These are phyloP conservation scores for Exserohilum turcica DNA, from an alignment of 2,329 filamentous ascomycete species.

Conservation along the genomic window DNA sequence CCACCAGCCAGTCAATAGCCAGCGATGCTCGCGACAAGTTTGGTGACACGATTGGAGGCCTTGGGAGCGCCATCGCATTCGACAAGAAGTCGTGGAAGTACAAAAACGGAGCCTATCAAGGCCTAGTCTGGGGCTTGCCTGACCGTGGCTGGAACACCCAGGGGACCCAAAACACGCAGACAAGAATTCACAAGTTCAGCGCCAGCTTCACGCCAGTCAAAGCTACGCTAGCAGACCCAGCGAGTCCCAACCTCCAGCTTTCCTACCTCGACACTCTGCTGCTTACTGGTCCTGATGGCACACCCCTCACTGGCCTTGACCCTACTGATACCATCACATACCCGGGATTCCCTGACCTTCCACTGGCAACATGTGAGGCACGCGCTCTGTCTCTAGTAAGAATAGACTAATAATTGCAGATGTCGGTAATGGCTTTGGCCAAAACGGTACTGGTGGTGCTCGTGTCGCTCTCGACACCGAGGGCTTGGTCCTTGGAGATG, in stretches of 20 bases:
- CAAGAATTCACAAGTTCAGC: constrained; percentile 70
- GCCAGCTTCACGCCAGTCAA: constrained; percentile 62
- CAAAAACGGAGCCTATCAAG: constrained; percentile 58
- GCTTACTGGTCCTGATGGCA: constrained; percentile 66
- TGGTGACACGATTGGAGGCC: constrained; percentile 70
- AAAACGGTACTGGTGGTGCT: constrained; percentile 62
- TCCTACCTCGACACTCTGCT: constrained; percentile 68
- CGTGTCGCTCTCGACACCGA: constrained; percentile 68
- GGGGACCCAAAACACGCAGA: constrained; percentile 69
- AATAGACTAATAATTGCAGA: constrained; percentile 35
- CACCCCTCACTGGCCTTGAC: constrained; percentile 57
- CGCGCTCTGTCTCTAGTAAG: too few species aligned
- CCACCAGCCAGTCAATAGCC: constrained; percentile 49
- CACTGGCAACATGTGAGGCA: constrained; percentile 60
- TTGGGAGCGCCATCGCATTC: constrained; percentile 70
- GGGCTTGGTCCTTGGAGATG: constrained; percentile 64
- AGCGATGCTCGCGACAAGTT: constrained; percentile 67
- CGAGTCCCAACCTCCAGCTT: constrained; percentile 65
- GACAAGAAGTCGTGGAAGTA: constrained; percentile 63
- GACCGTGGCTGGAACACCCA: constrained; percentile 77
- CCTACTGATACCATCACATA: constrained; percentile 49
- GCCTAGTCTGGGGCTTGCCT: constrained; percentile 66
- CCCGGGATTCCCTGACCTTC: constrained; percentile 65
- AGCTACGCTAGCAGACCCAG: constrained; percentile 60
- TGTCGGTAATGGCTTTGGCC: constrained; percentile 70